Conservation (phyloP, 768 basidiomycete species). For the Tylopilus subfusipes region DNA sequence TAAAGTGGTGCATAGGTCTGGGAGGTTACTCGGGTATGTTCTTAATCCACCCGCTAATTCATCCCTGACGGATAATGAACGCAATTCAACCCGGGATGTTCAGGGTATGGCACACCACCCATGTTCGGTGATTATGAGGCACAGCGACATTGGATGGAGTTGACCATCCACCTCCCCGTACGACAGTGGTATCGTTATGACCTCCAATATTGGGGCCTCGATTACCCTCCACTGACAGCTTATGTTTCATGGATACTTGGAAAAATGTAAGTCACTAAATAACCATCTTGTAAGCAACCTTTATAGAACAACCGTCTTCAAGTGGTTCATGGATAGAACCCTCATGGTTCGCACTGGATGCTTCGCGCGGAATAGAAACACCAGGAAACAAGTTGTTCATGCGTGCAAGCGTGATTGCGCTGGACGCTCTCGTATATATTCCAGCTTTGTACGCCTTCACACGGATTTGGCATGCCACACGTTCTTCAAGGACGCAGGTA, state of each 20-base stretch:
- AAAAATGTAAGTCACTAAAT: slow-evolving; percentile 51
- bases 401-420: slow-evolving; percentile 67
- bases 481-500: slow-evolving; percentile 80
- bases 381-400: slow-evolving; percentile 69
- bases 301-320: slow-evolving; percentile 4
- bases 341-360: slow-evolving; percentile 67
- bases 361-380: slow-evolving; percentile 71
- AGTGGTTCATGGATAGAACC: slow-evolving; percentile 52
- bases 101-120: slow-evolving; percentile 69
- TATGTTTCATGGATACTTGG: slow-evolving; percentile 87
- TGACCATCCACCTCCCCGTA: slow-evolving; percentile 73
- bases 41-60: not conserved
- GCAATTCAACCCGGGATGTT: not conserved
- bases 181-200: slow-evolving; percentile 87
- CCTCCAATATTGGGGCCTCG: slow-evolving; percentile 88
- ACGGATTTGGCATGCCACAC: slow-evolving; percentile 58
- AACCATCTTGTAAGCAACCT: not conserved
- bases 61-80: not conserved
- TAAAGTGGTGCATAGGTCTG: slow-evolving; percentile 70
- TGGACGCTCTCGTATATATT: slow-evolving; percentile 72
- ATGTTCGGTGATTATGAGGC: slow-evolving; percentile 94
- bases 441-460: slow-evolving; percentile 69
- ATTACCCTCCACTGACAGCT: slow-evolving; percentile 92
- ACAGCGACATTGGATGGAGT: slow-evolving; percentile 93
- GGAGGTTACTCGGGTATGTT: slow-evolving; percentile 80